These are phyloP conservation scores for Russula virescens DNA, from an alignment of 768 basidiomycete genomes.

Conservation along the genomic window DNA sequence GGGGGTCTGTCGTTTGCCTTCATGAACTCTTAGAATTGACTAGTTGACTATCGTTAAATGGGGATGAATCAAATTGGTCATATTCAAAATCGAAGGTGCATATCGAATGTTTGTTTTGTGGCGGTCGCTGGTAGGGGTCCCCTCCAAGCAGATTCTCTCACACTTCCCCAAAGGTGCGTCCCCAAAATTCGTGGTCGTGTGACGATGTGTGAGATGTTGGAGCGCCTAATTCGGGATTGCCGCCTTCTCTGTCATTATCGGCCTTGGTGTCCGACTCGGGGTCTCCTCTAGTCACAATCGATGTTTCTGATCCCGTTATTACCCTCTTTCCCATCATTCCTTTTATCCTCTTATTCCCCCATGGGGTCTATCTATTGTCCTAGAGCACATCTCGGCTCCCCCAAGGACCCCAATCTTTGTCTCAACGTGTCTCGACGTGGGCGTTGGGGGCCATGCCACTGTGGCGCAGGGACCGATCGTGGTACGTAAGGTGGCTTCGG, in stretches of 20 bases:
- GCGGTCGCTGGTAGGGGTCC: no score
- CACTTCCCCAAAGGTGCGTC: background rate
- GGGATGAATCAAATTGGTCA: background rate
- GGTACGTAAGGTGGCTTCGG: background rate
- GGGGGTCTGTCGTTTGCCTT: no score
- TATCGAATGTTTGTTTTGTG: background rate
- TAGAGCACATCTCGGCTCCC: background rate
- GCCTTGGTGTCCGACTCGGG: no score
- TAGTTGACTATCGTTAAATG: background rate
- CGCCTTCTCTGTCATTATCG: background rate
- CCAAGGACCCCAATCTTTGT: no score
- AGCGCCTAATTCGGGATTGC: background rate
- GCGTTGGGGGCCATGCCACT: background rate
- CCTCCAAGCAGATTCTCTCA: background rate
- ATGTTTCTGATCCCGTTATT: no score
- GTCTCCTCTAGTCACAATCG: background rate
- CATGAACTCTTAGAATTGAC: no score
- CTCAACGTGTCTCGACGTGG: background rate
- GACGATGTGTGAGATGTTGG: background rate
- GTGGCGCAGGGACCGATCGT: background rate
- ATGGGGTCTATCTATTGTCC: background rate
- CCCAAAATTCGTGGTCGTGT: slow-evolving; percentile 3
- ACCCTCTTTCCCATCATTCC: background rate
- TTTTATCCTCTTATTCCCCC: background rate
- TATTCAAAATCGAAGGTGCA: background rate